Conservation (phyloP, 1,139 yeast genomes). For the Lodderomyces orthopsilosis region DNA sequence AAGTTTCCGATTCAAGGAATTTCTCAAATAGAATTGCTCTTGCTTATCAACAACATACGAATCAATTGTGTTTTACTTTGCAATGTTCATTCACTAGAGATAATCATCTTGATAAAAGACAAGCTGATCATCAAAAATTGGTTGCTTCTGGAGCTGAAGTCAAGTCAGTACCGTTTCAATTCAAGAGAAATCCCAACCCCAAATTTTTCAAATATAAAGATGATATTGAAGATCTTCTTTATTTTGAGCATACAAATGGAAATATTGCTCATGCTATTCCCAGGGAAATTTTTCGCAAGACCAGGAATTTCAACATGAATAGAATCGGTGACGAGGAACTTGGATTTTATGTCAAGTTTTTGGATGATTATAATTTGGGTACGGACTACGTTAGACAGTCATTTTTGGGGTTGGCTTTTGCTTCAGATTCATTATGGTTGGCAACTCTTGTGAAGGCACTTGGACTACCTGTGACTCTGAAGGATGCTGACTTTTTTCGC, state of each 20-base stretch:
- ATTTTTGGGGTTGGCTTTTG: slow-evolving; percentile 14
- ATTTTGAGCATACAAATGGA: slow-evolving; percentile 30
- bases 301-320: slow-evolving; percentile 18
- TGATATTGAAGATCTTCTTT: slow-evolving; percentile 25
- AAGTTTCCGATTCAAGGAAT: slow-evolving; percentile 33
- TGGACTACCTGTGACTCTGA: slow-evolving; percentile 25
- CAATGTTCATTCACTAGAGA: slow-evolving; percentile 35
- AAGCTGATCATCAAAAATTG: slow-evolving; percentile 10
- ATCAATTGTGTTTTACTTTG: slow-evolving; percentile 31
- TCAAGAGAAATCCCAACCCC: slow-evolving; percentile 30
- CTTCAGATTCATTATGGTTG: slow-evolving; percentile 26
- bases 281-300: slow-evolving; percentile 25
- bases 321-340: slow-evolving; percentile 28
- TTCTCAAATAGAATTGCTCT: slow-evolving; percentile 35
- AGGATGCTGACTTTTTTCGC: slow-evolving; percentile 26
- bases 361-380: slow-evolving; percentile 27
- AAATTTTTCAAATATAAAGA: slow-evolving; percentile 33
- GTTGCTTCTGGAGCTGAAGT: slow-evolving; percentile 11
- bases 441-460: slow-evolving; percentile 22
- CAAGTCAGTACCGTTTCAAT: slow-evolving; percentile 27
- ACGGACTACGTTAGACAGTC: slow-evolving; percentile 21
- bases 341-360: slow-evolving; percentile 34
- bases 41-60: slow-evolving; percentile 32
- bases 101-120: slow-evolving; percentile 22
- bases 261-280: slow-evolving; percentile 32